phyloP scores from a whole-genome alignment of 2,329 filamentous ascomycete species.

The Aureobasidium leucospermi region DNA sequence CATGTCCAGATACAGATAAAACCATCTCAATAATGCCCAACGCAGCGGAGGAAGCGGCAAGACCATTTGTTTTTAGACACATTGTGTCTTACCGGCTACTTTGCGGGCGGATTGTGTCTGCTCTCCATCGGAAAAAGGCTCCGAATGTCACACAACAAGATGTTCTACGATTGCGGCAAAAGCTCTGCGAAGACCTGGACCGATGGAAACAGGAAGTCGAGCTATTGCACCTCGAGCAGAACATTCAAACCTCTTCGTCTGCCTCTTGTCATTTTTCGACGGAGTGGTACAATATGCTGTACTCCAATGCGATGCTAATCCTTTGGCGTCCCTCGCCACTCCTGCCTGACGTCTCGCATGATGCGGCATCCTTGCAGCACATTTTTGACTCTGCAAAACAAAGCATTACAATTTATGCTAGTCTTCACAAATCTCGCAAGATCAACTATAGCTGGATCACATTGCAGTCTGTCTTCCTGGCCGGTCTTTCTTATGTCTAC shows the following conservation, averaged over 20 bases:
- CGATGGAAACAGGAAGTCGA: conserved; percentile 27
- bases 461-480: conserved; percentile 43
- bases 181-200: conserved; percentile 27
- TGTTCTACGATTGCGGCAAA: conserved; percentile 19
- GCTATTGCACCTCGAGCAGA: conserved; percentile 21
- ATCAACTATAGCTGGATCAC: conserved; percentile 47
- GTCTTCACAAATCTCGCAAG: conserved; percentile 37
- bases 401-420: conserved; percentile 38
- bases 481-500: conserved; percentile 40
- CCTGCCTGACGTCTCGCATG: conserved; percentile 16
- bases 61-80: conserved; percentile 29
- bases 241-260: conserved; percentile 26
- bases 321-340: conserved; percentile 35
- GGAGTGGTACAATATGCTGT: conserved; percentile 39
- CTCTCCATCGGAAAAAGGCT: conserved; percentile 28
- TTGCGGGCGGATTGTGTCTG: conserved; percentile 33
- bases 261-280: conserved; percentile 31
- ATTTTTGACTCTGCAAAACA: conserved; percentile 35
- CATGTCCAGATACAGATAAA: conserved; percentile 26
- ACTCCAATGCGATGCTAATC: conserved; percentile 38
- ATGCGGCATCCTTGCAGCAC: conserved; percentile 15
- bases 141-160: conserved; percentile 13
- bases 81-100: conserved; percentile 36
- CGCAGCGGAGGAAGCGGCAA: neutral
- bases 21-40: neutral